Conservation (phyloP, 2,329 filamentous ascomycete species). For the Pseudonectria foliicola region DNA sequence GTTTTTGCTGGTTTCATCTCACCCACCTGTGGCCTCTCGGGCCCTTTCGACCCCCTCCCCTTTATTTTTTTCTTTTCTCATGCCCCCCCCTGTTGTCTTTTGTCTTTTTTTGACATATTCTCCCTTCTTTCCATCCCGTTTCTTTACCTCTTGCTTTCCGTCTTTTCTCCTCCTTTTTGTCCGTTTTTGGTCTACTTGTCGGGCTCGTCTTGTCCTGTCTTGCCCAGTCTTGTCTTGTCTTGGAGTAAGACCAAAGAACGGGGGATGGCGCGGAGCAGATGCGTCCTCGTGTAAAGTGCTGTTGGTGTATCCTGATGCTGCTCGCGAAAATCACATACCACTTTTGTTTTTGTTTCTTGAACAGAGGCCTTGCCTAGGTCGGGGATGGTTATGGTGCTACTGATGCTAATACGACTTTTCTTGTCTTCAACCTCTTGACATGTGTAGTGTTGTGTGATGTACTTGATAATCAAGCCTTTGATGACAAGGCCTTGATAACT, state of each 20-base stretch:
- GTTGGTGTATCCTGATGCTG: conserved; percentile 21
- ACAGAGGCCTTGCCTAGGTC: conserved; percentile 6
- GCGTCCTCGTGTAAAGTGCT: conserved; percentile 14
- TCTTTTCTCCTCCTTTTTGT: conserved; percentile 2
- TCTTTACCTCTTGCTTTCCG: conserved; percentile 6
- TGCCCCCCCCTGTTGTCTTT: conserved; percentile 6
- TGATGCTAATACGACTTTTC: not conserved
- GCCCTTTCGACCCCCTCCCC: conserved; percentile 10
- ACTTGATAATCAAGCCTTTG: too few species aligned
- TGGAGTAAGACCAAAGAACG: conserved; percentile 1
- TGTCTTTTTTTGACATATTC: conserved; percentile 12
- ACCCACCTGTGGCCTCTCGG: conserved; percentile 9
- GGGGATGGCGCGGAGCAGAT: conserved; percentile 5
- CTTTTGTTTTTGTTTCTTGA: conserved; percentile 9
- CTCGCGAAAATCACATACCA: conserved; percentile 25
- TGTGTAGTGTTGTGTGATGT: too few species aligned
- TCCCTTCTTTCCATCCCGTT: conserved; percentile 10
- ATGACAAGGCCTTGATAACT: too few species aligned
- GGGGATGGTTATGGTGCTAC: not conserved
- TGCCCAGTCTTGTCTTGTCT: too few species aligned
- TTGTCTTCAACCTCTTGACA: too few species aligned
- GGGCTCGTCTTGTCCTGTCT: conserved; percentile 3
- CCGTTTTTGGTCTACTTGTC: conserved; percentile 7
- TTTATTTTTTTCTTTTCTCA: conserved; percentile 4
- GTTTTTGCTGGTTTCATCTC: conserved; percentile 7